Evolutionary conservation across 148 eudicot species (phyloP).

Genomic region (Hydrangea macrophylla): DNA sequence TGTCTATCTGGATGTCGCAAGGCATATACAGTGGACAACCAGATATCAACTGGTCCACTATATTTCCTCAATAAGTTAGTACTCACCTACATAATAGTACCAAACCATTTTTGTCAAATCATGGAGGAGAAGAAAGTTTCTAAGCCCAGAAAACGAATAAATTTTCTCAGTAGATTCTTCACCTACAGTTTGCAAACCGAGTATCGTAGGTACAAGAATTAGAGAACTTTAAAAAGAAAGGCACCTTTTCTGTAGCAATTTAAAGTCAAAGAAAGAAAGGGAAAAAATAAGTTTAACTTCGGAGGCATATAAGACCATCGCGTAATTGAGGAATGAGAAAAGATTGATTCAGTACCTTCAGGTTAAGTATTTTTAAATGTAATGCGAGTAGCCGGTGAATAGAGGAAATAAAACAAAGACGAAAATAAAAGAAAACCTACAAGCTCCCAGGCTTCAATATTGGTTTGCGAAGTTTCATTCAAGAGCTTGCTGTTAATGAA

Average conservation of each 20-base stretch:
- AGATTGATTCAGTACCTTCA: neutral
- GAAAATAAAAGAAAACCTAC: constrained; percentile 35
- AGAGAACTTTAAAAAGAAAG: neutral
- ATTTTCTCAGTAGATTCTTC: neutral
- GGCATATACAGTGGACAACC: constrained; percentile 56
- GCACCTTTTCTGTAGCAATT: neutral
- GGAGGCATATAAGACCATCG: neutral
- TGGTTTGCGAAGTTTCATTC: constrained; percentile 31
- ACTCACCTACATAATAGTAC: constrained; percentile 48
- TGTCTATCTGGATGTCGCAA: constrained; percentile 16
- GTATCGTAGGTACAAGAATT: neutral
- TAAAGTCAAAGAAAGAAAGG: neutral
- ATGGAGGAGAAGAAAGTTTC: neutral
- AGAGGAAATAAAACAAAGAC: neutral
- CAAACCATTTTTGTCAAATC: constrained; percentile 2
- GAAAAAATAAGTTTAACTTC: neutral
- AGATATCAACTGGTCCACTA: constrained; percentile 82
- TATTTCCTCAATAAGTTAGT: constrained; percentile 77
- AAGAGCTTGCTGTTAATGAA: constrained; percentile 51
- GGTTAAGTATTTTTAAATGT: neutral
- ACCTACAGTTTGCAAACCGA: neutral
- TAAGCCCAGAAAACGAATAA: neutral
- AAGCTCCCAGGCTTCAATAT: constrained; percentile 86
- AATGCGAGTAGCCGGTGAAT: neutral
- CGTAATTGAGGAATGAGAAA: neutral